Evolutionary conservation across 257 asterid species (phyloP), one percentile per base, ranked within the genome.

Genomic region (Galeopsis tetrahit): DNA sequence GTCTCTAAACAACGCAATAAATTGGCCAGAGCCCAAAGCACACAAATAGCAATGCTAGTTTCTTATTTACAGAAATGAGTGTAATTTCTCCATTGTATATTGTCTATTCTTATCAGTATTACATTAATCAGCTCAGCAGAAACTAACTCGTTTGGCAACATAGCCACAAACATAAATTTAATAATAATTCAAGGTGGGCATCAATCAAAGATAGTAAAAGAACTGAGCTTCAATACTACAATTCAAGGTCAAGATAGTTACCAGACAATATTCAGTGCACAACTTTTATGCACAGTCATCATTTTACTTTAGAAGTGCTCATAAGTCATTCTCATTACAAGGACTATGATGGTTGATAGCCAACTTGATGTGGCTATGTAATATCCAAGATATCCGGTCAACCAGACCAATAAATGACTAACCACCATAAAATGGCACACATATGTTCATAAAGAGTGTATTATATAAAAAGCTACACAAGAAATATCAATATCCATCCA

Each of bases 331-430:
- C 55, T 9, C 8, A 69, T 31, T 15, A 6, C 31, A 31, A 28
- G 36, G 53, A 52, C 28, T 15, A 4, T 15, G 10, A 52, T 6
- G 58, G 32, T 52, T 52, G 32, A 69, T n/a, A 35, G 11, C 10
- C 59, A 36, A 36, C 57, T 73, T 74, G 53, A 35, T 21, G 68
- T 46, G 74, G 61, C 32, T 66, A 48, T n/a, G 42, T 11, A n/a
- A 34, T 28, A 15, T 32, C 49, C 63, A 33, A 60, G 15, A 40
- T 40, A 58, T 32, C 33, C 60, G 17, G 46, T 2, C 43, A 70
- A 58, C 75, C 43, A 39, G 9, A 57, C 38, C 7, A 36, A 69
- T 55, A 13, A 17, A 69, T 46, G 21, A 63, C 11, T 10, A 55
- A 42, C 68, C 66, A 51, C 59, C 39, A 64, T 11, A 58, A 11